A percentile compares a stretch with the other conserved stretches of the same genome.
Evolutionary conservation across 108 stramenopile species (phyloP).

Genomic region (Nitzschia putrida): DNA sequence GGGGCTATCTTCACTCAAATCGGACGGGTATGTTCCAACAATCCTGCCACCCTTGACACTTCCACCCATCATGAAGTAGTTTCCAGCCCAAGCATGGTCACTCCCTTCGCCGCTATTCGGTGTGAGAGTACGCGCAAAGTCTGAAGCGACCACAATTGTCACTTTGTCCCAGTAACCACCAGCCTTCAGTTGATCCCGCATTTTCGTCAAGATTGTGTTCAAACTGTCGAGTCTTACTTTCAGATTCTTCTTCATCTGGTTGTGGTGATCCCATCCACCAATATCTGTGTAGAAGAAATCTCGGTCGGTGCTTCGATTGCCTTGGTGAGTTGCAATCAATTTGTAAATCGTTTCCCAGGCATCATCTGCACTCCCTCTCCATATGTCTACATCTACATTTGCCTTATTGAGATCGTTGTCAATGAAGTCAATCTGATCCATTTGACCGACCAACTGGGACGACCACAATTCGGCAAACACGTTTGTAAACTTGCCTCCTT

Average conservation of each 20-base stretch:
- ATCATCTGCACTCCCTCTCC: not conserved
- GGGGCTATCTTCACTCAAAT: slow-evolving; percentile 38
- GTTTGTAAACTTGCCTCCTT: slow-evolving; percentile 27
- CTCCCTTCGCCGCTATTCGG: slow-evolving; percentile 63
- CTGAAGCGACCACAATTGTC: slow-evolving; percentile 54
- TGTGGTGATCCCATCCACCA: slow-evolving; percentile 76
- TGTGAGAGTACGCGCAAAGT: slow-evolving; percentile 72
- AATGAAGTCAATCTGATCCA: slow-evolving; percentile 42
- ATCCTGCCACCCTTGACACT: slow-evolving; percentile 56
- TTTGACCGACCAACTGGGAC: slow-evolving; percentile 28
- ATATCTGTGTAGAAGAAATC: slow-evolving; percentile 56
- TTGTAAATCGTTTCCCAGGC: slow-evolving; percentile 30
- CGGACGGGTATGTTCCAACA: slow-evolving; percentile 55
- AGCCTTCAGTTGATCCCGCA: slow-evolving; percentile 57
- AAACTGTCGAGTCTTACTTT: slow-evolving; percentile 20
- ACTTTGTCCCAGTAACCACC: slow-evolving; percentile 60
- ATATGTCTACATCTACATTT: no score
- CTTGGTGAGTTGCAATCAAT: slow-evolving; percentile 49
- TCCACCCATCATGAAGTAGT: slow-evolving; percentile 40
- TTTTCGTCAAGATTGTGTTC: no score
- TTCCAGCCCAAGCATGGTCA: no score
- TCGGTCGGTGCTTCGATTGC: slow-evolving; percentile 49
- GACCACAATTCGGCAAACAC: slow-evolving; percentile 61
- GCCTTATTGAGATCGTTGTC: slow-evolving; percentile 10
- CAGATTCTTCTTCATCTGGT: slow-evolving; percentile 20